These are phyloP conservation scores for Backusella sp. DNA, from an alignment of 192 early-diverging fungal genomes.

Conservation along the genomic window DNA sequence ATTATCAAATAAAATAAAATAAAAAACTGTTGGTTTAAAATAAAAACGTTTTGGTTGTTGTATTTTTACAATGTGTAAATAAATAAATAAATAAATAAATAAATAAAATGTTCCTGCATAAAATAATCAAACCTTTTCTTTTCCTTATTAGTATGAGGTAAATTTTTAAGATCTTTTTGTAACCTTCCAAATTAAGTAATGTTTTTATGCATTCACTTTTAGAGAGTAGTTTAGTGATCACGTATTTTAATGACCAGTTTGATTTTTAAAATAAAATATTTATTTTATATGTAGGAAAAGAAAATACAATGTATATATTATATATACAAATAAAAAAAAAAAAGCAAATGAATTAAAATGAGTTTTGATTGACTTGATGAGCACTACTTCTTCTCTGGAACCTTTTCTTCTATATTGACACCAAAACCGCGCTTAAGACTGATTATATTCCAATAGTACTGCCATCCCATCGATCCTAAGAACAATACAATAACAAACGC, in stretches of 20 bases:
- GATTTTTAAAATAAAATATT: background rate
- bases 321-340: background rate
- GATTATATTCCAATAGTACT: slow-evolving; percentile 38
- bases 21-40: no score
- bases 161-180: background rate
- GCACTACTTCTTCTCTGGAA: background rate
- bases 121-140: no score
- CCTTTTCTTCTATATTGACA: slow-evolving; percentile 30
- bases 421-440: slow-evolving; percentile 26
- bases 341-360: background rate
- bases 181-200: background rate
- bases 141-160: no score
- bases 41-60: no score
- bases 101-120: no score
- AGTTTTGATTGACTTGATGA: background rate
- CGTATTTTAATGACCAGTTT: background rate
- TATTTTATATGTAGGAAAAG: background rate
- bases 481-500: slow-evolving; percentile 23
- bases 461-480: slow-evolving; percentile 27
- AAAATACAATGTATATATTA: background rate
- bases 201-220: background rate
- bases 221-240: background rate
- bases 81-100: no score
- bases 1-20: no score
- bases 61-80: no score